Evolutionary conservation across 129 eudicot species (phyloP).

Genomic region (Heracleum sosnowskyi): DNA sequence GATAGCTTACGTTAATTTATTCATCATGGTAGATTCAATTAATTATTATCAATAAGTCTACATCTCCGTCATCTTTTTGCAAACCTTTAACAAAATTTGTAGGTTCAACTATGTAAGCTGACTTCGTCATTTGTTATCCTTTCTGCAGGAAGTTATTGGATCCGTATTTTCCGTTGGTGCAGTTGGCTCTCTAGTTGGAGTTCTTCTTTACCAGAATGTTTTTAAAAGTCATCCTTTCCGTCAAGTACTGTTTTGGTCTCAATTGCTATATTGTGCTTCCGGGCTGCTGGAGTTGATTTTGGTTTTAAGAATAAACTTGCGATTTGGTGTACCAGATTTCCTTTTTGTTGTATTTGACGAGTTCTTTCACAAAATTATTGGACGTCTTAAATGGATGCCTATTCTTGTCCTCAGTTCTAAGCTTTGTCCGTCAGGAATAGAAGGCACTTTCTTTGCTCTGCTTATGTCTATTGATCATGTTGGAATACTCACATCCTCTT

Average conservation of each 20-base stretch:
- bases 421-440: conserved; percentile 91
- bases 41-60: not conserved
- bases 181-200: conserved; percentile 73
- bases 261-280: conserved; percentile 49
- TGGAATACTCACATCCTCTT: conserved; percentile 66
- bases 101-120: conserved; percentile 7
- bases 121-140: conserved; percentile 10
- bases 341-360: conserved; percentile 70
- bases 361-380: conserved; percentile 52
- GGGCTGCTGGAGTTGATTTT: conserved; percentile 67
- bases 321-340: conserved; percentile 60
- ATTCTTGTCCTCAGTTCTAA: conserved; percentile 90
- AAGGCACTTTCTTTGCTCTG: conserved; percentile 93
- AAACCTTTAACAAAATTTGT: not conserved
- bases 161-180: conserved; percentile 76
- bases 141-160: conserved; percentile 70
- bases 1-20: not conserved
- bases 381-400: conserved; percentile 94
- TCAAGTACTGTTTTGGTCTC: conserved; percentile 68
- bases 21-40: not conserved
- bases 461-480: conserved; percentile 88
- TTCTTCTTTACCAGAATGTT: conserved; percentile 66
- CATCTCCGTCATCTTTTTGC: not conserved
- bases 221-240: conserved; percentile 61
- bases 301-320: conserved; percentile 68